Evolutionary conservation across 441 rosid genomes (phyloP), one percentile per base, ranked within the genome.

Genomic region (Breynia disticha): DNA sequence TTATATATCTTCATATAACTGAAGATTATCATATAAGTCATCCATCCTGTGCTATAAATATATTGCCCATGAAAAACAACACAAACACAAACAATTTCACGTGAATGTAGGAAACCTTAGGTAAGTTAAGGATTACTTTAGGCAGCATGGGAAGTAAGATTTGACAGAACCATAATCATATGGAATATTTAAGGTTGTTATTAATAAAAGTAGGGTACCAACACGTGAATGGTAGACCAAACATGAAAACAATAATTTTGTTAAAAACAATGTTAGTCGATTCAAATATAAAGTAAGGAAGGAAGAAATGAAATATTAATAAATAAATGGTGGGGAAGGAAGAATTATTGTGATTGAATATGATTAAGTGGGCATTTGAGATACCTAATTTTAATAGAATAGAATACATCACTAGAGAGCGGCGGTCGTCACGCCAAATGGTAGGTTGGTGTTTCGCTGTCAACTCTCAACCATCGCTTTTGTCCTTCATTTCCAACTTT

Each of bases 381-480:
- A 50, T 57, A 53, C 47, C 28, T 45, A 54, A 46, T 41, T 57
- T 48, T 42, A 37, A 47, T 38, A 20, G 43, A 43, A 7, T 13
- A 51, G n/a, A n/a, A n/a, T n/a, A n/a, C n/a, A n/a, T n/a, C 54
- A 57, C 48, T 58, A 16, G 38, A n/a, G 46, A 16, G 16, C 16
- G 24, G 44, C 35, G 53, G 62, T 55, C 50, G 45, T 58, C 47
- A 46, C 16, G 17, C 51, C 42, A 28, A 46, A 20, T 38, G 52
- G 60, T 71, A 65, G 52, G 66, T 66, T 57, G 53, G 57, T 62
- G 67, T 68, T 60, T 68, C 74, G 19, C 62, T 24, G 32, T 60
- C 69, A 60, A 46, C 11, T 37, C 21, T 15, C 19, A 37, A 35
- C 22, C 28, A 4, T 46, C 7, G 5, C 1, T 45, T 19, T 20